Evolutionary conservation across 208 protist genomes (phyloP).

Genomic region (Endotrypanum monterogeii): DNA sequence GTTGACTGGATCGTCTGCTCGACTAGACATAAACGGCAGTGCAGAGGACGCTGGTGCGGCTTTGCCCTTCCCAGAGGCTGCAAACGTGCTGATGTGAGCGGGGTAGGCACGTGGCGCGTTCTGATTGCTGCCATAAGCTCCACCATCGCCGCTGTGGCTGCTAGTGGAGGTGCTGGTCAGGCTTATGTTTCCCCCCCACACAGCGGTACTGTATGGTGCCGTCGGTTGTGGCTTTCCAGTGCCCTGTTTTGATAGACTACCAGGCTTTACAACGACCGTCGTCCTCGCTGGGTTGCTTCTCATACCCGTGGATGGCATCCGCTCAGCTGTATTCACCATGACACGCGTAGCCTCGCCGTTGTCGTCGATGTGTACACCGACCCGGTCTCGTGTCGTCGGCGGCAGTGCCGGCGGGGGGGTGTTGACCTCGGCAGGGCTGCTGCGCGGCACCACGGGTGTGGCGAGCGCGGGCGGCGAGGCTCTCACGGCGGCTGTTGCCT

Average conservation of each 20-base stretch:
- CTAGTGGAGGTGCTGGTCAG: constrained; percentile 30
- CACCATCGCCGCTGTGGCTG: constrained; percentile 7
- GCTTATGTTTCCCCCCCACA: constrained; percentile 17
- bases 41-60: constrained; percentile 6
- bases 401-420: background rate
- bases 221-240: background rate
- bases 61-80: background rate
- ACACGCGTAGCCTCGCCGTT: background rate
- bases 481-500: background rate
- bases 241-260: background rate
- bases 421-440: background rate
- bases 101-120: background rate
- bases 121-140: background rate
- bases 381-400: background rate
- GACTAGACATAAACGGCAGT: background rate
- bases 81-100: background rate
- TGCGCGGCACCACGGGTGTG: background rate
- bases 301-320: background rate
- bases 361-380: background rate
- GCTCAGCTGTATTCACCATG: background rate
- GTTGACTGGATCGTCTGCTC: too few relatives aligned
- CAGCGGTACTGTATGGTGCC: background rate
- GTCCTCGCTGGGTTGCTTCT: background rate
- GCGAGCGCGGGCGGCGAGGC: background rate
- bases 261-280: background rate